phyloP scores from a whole-genome alignment of 805 yeast species.

The Barnettozyma botsteinii region DNA sequence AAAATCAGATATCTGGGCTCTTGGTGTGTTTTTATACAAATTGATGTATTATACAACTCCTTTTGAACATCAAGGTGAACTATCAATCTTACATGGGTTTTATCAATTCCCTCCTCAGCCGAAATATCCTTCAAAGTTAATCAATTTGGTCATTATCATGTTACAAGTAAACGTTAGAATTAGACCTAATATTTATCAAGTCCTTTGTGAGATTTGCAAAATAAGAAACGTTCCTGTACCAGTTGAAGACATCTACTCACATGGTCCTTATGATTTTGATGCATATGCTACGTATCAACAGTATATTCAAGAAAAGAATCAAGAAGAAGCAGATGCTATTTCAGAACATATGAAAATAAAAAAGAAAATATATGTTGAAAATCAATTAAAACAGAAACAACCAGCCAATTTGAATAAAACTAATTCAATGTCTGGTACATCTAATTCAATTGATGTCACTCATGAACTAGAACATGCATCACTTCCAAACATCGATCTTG shows the following conservation, averaged over 20 bases:
- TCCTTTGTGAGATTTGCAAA: conserved; percentile 55
- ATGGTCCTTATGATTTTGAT: conserved; percentile 52
- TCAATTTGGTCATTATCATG: conserved; percentile 70
- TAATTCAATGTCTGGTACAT: too few relatives aligned
- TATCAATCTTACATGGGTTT: conserved; percentile 68
- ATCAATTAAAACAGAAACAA: conserved; percentile 5
- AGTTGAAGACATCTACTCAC: conserved; percentile 34
- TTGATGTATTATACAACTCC: conserved; percentile 81
- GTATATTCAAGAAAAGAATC: conserved; percentile 15
- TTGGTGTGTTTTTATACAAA: conserved; percentile 73
- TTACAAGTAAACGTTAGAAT: conserved; percentile 74
- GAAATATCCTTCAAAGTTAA: conserved; percentile 61
- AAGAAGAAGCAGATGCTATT: conserved; percentile 23
- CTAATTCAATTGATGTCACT: too few relatives aligned
- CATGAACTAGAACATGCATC: too few relatives aligned
- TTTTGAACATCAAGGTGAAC: conserved; percentile 61
- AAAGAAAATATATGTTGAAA: conserved; percentile 1
- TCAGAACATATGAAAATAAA: conserved; percentile 16
- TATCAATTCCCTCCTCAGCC: conserved; percentile 74
- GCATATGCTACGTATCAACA: conserved; percentile 47
- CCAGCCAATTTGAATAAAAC: too few relatives aligned
- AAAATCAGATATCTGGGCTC: conserved; percentile 81
- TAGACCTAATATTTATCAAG: conserved; percentile 86
- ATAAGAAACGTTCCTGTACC: conserved; percentile 50
- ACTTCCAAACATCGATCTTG: too few relatives aligned